Evolutionary conservation across 257 asterid species (phyloP), one percentile per base, ranked within the genome.

Genomic region (Capsicum baccatum): DNA sequence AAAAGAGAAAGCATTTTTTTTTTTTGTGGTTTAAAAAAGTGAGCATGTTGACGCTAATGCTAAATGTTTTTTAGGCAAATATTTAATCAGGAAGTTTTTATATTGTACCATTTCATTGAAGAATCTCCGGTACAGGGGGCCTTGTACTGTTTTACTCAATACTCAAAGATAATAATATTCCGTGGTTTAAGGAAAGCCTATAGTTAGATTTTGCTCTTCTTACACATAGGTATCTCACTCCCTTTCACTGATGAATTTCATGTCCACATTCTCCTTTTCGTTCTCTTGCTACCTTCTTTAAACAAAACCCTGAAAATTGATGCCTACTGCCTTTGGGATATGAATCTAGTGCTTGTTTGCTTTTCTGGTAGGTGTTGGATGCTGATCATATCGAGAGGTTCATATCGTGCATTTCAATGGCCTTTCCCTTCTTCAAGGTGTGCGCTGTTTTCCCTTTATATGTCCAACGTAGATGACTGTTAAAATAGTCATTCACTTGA

Each of bases 371-470:
- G 99, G 98, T 93, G 48, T 89, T 93, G 6, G 99, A 96, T 89
- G 92, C 90, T 84, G 99, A 96, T 82, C 98, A 96, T 86, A 91
- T 96, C 60, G 91, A 84, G 79, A 90, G 98, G 85, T 92, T 90
- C 83, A 91, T 94, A 87, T 91, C 97, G 60, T 93, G 97, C 88
- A 85, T 94, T 81, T 88, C 85, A 84, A 93, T 90, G 94, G 98
- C 98, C 85, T 86, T 91, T 84, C 98, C 99, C 4, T 87, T 96
- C 83, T 92, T 96, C 83, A 88, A 83, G 98, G 99, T 96, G 88
- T 55, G 76, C 63, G 64, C 57, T 82, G 2, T 21, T 62, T 13
- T 9, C 66, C 86, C 83, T 55, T 54, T 17, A 60, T 17, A 64
- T 86, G 47, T 76, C 56, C 54, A 37, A 44, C 79, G 9, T 84